A percentile compares a stretch with the other conserved stretches of the same genome.
Evolutionary conservation across 345 rosid genomes (phyloP).

Genomic region (Garcia nutans): DNA sequence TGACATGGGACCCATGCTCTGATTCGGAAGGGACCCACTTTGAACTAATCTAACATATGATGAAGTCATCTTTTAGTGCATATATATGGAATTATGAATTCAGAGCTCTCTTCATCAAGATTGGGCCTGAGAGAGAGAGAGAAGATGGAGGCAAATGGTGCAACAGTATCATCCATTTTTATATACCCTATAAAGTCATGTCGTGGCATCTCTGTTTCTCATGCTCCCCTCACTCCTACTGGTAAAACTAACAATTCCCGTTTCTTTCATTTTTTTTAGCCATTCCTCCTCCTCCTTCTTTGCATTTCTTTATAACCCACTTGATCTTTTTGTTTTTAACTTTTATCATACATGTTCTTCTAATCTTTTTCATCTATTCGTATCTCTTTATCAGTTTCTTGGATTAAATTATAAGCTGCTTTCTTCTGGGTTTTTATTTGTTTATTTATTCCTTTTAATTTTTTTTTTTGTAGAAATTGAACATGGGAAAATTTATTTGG

Average conservation of each 20-base stretch:
- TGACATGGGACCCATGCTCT: too few relatives aligned
- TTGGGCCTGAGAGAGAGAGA: neutral
- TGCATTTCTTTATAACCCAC: neutral
- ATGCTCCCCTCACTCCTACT: slow-evolving; percentile 71
- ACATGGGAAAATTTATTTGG: neutral
- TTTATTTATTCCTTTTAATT: neutral
- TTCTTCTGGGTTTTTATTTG: neutral
- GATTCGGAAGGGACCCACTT: too few relatives aligned
- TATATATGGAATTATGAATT: too few relatives aligned
- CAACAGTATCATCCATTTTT: slow-evolving; percentile 57
- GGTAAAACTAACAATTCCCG: slow-evolving; percentile 36
- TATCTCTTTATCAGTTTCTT: neutral
- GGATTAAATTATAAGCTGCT: neutral
- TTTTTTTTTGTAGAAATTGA: neutral
- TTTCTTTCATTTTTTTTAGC: neutral
- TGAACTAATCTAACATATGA: too few relatives aligned
- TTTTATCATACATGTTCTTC: neutral
- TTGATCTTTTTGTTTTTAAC: neutral
- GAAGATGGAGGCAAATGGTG: slow-evolving; percentile 21
- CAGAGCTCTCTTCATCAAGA: too few relatives aligned
- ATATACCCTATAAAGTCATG: slow-evolving; percentile 86
- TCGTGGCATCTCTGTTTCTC: slow-evolving; percentile 65
- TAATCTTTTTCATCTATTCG: neutral
- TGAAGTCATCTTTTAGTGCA: too few relatives aligned
- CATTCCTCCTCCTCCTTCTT: neutral